Base-by-base conservation (phyloP, 108 stramenopile genomes). In the Conticribra weissflogii region DNA sequence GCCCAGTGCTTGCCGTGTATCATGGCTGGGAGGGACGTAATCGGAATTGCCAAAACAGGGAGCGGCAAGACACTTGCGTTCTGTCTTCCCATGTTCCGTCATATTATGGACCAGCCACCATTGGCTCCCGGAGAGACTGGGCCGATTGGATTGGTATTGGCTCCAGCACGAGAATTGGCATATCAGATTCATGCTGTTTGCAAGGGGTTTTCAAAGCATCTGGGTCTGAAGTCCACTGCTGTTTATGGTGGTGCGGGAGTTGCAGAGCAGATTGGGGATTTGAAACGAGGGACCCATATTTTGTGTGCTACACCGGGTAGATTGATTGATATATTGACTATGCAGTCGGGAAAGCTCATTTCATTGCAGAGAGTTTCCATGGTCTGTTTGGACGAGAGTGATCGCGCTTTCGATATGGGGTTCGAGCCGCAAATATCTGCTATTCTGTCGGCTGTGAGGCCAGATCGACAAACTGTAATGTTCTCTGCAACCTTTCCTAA, bases 341-440 rank as follows among this genome's bases (percentile, higher is more conserved):
- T 98, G 97, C 98, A 98, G 79, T 86, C 93, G 16, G 99, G 99
- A 2, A 93, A 92, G 66, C 66, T 96, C n/a, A 79, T 99, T 29
- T 89, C 88, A 25, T 63, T 99, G 24, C 76, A 86, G 58, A 91
- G 99, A 1, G 98, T 98, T 2, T 92, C 96, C 0, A 96, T 90
- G 70, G 97, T 98, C 23, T 97, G 98, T 7, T 84, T 98, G 78
- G 99, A 99, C 70, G 99, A 99, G 76, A 96, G 98, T 36, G 99
- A 99, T 83, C 85, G 99, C 22, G 97, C 98, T 90, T 99, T 97
- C 72, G 99, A 99, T 83, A 99, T 99, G 99, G 99, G 99, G 49
- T 99, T 99, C 71, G 97, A 96, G 36, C 98, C 99, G 16, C 99
- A 99, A 76, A 97, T 99, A 62, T 73, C 78, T 27, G 96, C 95